Base-by-base conservation (phyloP, 163 green algal genomes). In the Coccomyxa subellipsoidea region DNA sequence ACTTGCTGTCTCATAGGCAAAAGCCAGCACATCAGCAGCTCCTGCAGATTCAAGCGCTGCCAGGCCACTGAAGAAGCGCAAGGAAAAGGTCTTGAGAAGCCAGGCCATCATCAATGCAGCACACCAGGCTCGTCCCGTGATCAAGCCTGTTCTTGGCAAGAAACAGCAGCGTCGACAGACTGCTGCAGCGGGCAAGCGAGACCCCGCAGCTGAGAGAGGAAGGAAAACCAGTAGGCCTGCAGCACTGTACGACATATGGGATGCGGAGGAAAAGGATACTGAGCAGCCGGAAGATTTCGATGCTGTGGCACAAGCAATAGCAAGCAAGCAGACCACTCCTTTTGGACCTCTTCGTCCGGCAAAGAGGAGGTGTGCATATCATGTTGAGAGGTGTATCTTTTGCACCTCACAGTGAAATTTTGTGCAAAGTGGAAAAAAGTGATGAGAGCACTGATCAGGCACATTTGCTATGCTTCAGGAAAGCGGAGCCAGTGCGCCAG, bases 21-120 rank as follows among this genome's bases (percentile, higher is more conserved):
- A 59, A 59, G 23, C 15, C 5, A 18, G 47, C 47, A 59, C 47
- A n/a, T n/a, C n/a, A 59, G 47, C 47, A 27, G 47, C 21, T 59
- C 15, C 21, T 12, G 47, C 23, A 12, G 15, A 12, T 18, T 59
- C 47, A 59, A 59, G 47, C 23, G n/a, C n/a, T n/a, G n/a, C n/a
- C n/a, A 59, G 47, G 47, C 47, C 47, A 27, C 15, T 18, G 15
- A 59, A 59, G 47, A 59, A 18, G 21, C 47, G 5, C 10, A 76
- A 82, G 25, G 38, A 84, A 27, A 87, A 83, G 59, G n/a, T 88
- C 25, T 78, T 82, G 21, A 69, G 85, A 7, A 78, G 80, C 7
- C 40, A 84, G 53, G 83, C 78, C 78, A 91, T 91, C 77, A 66
- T 90, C 37, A 23, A 83, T 31, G 85, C 59, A 9, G 78, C 83